These are phyloP conservation scores for Megacollybia platyphylla DNA, from an alignment of 1,284 basidiomycete genomes.

Conservation along the genomic window DNA sequence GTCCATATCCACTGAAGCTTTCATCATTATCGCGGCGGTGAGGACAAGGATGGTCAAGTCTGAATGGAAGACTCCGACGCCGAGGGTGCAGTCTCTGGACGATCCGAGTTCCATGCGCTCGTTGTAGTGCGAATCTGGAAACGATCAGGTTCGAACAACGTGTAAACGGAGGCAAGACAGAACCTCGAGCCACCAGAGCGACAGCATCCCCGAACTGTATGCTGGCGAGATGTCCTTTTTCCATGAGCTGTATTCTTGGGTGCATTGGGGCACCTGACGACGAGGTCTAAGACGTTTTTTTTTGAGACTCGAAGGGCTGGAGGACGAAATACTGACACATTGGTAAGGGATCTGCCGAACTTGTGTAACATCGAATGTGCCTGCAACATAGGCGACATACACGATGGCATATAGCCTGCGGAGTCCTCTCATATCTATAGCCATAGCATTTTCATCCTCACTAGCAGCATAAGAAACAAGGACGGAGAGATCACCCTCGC, in stretches of 20 bases:
- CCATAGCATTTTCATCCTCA: slow-evolving; percentile 31
- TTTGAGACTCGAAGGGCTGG: background rate
- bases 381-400: slow-evolving; percentile 28
- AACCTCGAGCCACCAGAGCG: slow-evolving; percentile 57
- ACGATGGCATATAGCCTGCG: slow-evolving; percentile 56
- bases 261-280: slow-evolving; percentile 55
- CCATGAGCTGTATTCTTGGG: slow-evolving; percentile 49
- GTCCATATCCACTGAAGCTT: slow-evolving; percentile 46
- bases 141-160: slow-evolving; percentile 1
- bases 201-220: slow-evolving; percentile 70
- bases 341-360: slow-evolving; percentile 60
- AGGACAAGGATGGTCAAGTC: slow-evolving; percentile 47
- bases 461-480: slow-evolving; percentile 55
- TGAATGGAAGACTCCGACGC: slow-evolving; percentile 41
- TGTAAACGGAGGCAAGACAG: background rate
- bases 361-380: slow-evolving; percentile 29
- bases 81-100: slow-evolving; percentile 52
- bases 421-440: slow-evolving; percentile 25
- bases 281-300: slow-evolving; percentile 33
- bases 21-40: slow-evolving; percentile 58
- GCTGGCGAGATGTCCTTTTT: slow-evolving; percentile 39
- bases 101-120: slow-evolving; percentile 65
- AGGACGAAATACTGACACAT: slow-evolving; percentile 34
- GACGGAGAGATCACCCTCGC: slow-evolving; percentile 40
- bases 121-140: slow-evolving; percentile 52